A percentile compares a stretch with the other conserved stretches of the same genome.
These are phyloP conservation scores for Thalassiosira ordinaria DNA, from an alignment of 352 stramenopile species.

Conservation along the genomic window DNA sequence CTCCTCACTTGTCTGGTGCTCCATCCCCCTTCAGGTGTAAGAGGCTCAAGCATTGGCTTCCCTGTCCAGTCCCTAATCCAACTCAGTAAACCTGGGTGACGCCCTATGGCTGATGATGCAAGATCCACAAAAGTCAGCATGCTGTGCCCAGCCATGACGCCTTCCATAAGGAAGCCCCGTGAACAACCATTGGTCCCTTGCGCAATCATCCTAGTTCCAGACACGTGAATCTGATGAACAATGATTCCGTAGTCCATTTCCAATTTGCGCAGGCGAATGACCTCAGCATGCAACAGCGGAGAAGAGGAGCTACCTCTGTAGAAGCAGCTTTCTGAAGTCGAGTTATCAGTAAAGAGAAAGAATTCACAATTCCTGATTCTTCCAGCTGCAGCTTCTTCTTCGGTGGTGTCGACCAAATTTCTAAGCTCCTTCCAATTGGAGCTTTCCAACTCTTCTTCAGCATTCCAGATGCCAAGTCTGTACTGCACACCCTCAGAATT, in stretches of 20 bases:
- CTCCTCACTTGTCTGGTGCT: constrained; percentile 1
- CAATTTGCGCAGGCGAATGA: constrained; percentile 28
- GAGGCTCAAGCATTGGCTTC: not conserved
- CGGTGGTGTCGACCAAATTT: constrained; percentile 45
- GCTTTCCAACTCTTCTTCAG: constrained; percentile 9
- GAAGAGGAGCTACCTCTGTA: constrained; percentile 49
- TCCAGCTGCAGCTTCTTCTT: constrained; percentile 11
- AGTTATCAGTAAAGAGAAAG: constrained; percentile 75
- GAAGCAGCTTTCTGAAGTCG: constrained; percentile 48
- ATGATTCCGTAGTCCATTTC: not conserved
- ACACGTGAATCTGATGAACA: constrained; percentile 3
- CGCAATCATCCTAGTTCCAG: constrained; percentile 16
- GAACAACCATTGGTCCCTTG: constrained; percentile 26
- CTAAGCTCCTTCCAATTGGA: constrained; percentile 49
- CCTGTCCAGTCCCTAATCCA: constrained; percentile 29
- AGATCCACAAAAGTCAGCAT: constrained; percentile 55
- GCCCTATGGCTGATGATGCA: constrained; percentile 19
- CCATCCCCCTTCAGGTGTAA: constrained; percentile 40
- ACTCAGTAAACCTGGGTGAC: constrained; percentile 15
- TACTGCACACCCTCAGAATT: not conserved
- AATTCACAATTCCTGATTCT: constrained; percentile 38
- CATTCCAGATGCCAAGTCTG: constrained; percentile 23
- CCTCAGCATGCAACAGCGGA: constrained; percentile 32
- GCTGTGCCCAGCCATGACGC: constrained; percentile 12
- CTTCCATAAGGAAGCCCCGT: constrained; percentile 3